Evolutionary conservation across 2,329 filamentous ascomycete species (phyloP).

Genomic region (Penicillium sp.): DNA sequence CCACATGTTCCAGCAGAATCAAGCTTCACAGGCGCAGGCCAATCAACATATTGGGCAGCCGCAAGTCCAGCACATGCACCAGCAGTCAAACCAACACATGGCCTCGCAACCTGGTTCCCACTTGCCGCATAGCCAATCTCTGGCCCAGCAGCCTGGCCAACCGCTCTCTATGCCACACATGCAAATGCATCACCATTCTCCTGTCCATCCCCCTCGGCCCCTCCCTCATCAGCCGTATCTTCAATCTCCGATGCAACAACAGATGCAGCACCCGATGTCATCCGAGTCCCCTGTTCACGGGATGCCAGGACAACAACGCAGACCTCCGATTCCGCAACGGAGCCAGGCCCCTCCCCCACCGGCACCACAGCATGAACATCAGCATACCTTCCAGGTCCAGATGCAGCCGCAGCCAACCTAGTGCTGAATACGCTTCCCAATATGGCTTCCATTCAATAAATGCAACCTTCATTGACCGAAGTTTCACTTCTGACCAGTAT

Average conservation of each 20-base stretch:
- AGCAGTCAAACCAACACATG: conserved; percentile 10
- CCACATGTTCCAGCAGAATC: conserved; percentile 13
- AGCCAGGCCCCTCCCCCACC: conserved; percentile 23
- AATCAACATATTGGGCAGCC: conserved; percentile 18
- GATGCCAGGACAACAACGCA: conserved; percentile 12
- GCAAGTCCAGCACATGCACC: conserved; percentile 13
- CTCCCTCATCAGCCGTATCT: conserved; percentile 22
- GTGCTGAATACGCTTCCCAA: background rate
- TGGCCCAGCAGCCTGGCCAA: conserved; percentile 11
- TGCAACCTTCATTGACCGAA: background rate
- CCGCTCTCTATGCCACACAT: conserved; percentile 25
- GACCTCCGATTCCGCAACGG: conserved; percentile 11
- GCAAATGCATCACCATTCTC: conserved; percentile 26
- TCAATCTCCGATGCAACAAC: conserved; percentile 25
- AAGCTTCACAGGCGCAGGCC: conserved; percentile 10
- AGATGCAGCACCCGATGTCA: conserved; percentile 19
- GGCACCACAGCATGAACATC: conserved; percentile 28
- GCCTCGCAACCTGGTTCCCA: conserved; percentile 13
- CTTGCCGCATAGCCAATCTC: conserved; percentile 1
- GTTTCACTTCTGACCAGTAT: background rate
- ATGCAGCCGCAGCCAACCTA: conserved; percentile 26
- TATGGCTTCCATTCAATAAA: background rate
- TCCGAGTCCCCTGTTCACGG: conserved; percentile 16
- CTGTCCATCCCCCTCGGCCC: conserved; percentile 17
- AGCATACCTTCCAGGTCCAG: conserved; percentile 29